These are phyloP conservation scores for Penstemon davidsonii DNA, from an alignment of 257 asterid genomes.

Conservation along the genomic window DNA sequence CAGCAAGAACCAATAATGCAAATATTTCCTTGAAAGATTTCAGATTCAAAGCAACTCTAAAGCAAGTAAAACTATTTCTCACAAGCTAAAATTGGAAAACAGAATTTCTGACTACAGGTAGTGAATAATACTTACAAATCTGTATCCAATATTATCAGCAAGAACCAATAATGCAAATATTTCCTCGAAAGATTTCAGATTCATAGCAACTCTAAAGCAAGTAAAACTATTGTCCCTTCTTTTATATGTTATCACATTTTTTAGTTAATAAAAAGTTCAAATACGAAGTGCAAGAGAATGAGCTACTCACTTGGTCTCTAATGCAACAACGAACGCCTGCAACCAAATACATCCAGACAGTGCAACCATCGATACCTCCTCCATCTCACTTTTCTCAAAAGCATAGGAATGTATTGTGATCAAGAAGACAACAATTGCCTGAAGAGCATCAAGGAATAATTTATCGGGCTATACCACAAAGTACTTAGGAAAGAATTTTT, in stretches of 20 bases:
- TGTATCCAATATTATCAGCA: not conserved
- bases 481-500: constrained; percentile 1
- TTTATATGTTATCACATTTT: not conserved
- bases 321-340: constrained; percentile 93
- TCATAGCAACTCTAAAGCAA: not conserved
- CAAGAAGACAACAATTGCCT: constrained; percentile 95
- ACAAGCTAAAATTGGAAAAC: not conserved
- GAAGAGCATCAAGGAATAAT: constrained; percentile 32
- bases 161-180: not conserved
- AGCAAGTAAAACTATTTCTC: not conserved
- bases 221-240: not conserved
- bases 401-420: constrained; percentile 87
- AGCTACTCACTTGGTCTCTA: constrained; percentile 84
- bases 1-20: not conserved
- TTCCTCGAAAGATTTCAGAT: not conserved
- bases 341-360: constrained; percentile 98
- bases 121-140: not conserved
- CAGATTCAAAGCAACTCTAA: not conserved
- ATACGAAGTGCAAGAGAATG: constrained; percentile 26
- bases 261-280: constrained; percentile 1
- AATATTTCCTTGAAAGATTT: not conserved
- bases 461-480: constrained; percentile 12
- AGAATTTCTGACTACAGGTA: not conserved
- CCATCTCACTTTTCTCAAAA: constrained; percentile 95
- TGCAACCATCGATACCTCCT: constrained; percentile 96